phyloP scores from a whole-genome alignment of 2,329 filamentous ascomycete species.

The Colletotrichum lindemuthianum region DNA sequence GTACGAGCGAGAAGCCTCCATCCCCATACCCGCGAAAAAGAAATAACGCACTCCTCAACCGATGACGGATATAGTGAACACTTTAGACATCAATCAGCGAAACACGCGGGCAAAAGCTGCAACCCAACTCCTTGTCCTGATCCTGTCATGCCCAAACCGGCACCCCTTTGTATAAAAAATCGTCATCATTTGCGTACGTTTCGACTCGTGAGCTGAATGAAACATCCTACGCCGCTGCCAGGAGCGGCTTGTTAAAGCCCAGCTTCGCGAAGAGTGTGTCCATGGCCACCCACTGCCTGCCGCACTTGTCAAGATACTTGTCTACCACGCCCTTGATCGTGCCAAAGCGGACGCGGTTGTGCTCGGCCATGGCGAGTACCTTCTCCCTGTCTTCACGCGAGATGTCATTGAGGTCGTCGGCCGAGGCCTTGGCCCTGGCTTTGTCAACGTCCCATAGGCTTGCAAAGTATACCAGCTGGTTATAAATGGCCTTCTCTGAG shows the following conservation, averaged over 20 bases:
- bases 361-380: slow-evolving; percentile 77
- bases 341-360: slow-evolving; percentile 82
- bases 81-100: no score
- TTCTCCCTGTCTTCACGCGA: slow-evolving; percentile 66
- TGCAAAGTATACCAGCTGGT: slow-evolving; percentile 90
- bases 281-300: slow-evolving; percentile 94
- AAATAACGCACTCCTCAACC: no score
- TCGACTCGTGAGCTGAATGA: not conserved
- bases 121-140: no score
- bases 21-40: no score
- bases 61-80: no score
- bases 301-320: slow-evolving; percentile 87
- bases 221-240: slow-evolving; percentile 5
- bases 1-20: no score
- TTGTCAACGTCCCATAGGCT: slow-evolving; percentile 91
- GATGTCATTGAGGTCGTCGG: slow-evolving; percentile 46
- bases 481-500: slow-evolving; percentile 90
- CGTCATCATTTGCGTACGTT: slow-evolving; percentile 15
- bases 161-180: no score
- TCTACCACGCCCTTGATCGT: slow-evolving; percentile 83
- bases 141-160: no score
- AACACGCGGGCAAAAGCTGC: no score
- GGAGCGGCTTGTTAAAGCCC: slow-evolving; percentile 57
- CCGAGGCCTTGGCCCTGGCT: slow-evolving; percentile 63
- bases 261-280: slow-evolving; percentile 82